Evolutionary conservation across 139 green algal genomes (phyloP), one percentile per base, ranked within the genome.

Genomic region (Closterium sp.): DNA sequence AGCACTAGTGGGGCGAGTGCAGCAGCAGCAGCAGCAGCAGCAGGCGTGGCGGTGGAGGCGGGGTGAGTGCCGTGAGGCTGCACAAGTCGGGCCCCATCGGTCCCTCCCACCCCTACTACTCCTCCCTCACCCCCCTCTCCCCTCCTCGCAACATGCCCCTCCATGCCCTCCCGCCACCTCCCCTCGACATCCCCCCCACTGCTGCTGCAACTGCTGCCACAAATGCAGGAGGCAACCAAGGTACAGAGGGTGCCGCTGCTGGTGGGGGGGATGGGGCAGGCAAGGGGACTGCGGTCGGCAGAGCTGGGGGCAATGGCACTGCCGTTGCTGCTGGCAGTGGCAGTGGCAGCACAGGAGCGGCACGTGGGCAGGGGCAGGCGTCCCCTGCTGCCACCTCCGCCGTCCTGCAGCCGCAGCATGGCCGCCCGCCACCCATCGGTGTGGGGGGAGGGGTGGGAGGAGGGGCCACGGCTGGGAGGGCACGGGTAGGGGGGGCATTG

Each of bases 1-100:
- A 79, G 62, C 62, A 24, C 2, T 22, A 13, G 62, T 79, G 62
- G 62, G 19, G 62, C 62, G 17, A 79, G 62, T 79, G 62, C 9
- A 79, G 62, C 62, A 79, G 13, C 62, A 79, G 62, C 62, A 79
- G 62, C 62, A 79, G 62, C 42, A 62, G 42, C n/a, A n/a, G n/a
- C n/a, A n/a, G 62, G 62, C 62, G 62, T 79, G 62, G 62, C 62
- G 17, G 17, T 27, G 62, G 62, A 6, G 62, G 62, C 2, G 62
- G 62, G 17, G 19, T 79, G 62, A 79, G 62, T 79, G 62, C 85
- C 29, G 89, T 87, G 84, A 21, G 32, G 30, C 31, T 91, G 31
- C 84, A 91, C 31, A 91, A 91, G 89, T 91, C 89, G 17, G 89
- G 89, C 31, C 89, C 89, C 38, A 91, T 91, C 21, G 62, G 17